phyloP scores from a whole-genome alignment of 1,139 yeast species.

The Trichomonascaceae sp. region DNA sequence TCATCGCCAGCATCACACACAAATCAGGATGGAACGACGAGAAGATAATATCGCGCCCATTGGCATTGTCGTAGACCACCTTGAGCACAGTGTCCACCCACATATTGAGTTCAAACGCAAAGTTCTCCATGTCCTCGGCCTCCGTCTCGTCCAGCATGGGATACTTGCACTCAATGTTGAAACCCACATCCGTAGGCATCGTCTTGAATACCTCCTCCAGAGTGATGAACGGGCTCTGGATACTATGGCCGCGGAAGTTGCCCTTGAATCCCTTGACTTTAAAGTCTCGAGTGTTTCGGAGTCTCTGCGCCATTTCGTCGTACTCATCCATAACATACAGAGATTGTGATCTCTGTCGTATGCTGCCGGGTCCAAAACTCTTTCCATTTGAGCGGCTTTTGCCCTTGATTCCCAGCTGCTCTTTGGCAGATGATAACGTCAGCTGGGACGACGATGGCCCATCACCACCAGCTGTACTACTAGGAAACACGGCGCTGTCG shows the following conservation, averaged over 20 bases:
- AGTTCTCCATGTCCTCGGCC: constrained; percentile 74
- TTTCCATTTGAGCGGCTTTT: too few species aligned
- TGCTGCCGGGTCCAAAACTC: not conserved
- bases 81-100: constrained; percentile 74
- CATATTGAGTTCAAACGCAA: constrained; percentile 70
- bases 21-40: constrained; percentile 94
- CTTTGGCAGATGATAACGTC: not conserved
- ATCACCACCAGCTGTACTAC: constrained; percentile 2
- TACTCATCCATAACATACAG: constrained; percentile 17
- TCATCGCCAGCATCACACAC: constrained; percentile 70
- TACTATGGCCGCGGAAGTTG: constrained; percentile 75
- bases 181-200: constrained; percentile 74
- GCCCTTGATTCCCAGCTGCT: too few species aligned
- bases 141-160: constrained; percentile 95
- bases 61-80: constrained; percentile 63
- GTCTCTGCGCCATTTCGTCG: constrained; percentile 40
- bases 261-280: constrained; percentile 84
- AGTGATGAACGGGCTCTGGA: constrained; percentile 87
- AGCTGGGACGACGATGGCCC: not conserved
- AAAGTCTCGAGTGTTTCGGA: constrained; percentile 80
- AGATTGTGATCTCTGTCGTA: constrained; percentile 18
- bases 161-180: constrained; percentile 88
- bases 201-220: constrained; percentile 72
- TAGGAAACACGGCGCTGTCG: not conserved
- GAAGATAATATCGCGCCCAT: constrained; percentile 77